A percentile compares a stretch with the other conserved stretches of the same genome.
phyloP scores from a whole-genome alignment of 176 grass and related monocot species.

The Musa itinerans region DNA sequence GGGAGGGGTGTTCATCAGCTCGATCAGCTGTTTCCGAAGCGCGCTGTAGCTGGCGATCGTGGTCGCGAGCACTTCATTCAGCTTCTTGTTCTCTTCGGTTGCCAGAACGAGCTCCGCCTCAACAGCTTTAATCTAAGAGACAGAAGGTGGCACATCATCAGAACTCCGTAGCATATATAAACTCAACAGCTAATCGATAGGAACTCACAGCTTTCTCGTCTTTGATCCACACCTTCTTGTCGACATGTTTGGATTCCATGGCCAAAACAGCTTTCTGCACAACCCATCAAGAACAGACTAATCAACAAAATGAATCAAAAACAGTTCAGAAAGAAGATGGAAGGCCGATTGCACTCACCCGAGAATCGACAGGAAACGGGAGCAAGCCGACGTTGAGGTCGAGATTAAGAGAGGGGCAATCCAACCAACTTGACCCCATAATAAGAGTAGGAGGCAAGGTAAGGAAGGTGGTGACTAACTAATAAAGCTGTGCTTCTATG shows the following conservation, averaged over 20 bases:
- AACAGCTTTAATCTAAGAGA: slow-evolving; percentile 24
- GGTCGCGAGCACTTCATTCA: slow-evolving; percentile 31
- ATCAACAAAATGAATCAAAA: no score
- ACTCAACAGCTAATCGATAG: no score
- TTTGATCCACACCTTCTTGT: neutral
- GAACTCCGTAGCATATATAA: no score
- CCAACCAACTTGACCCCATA: neutral
- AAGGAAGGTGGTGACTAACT: no score
- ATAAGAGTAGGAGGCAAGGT: no score
- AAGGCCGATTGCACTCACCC: no score
- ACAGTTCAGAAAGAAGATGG: no score
- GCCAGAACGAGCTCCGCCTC: slow-evolving; percentile 50
- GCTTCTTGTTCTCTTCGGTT: slow-evolving; percentile 51
- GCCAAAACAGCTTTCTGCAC: no score
- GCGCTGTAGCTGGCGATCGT: slow-evolving; percentile 43
- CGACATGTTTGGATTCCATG: neutral
- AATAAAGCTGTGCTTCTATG: no score
- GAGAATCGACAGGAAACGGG: neutral
- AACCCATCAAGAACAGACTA: no score
- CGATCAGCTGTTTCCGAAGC: slow-evolving; percentile 41
- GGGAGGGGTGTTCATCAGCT: slow-evolving; percentile 21
- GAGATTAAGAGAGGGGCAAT: neutral
- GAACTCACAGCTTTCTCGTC: neutral
- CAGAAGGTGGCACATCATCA: neutral
- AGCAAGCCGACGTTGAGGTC: neutral